Evolutionary conservation across 2,329 filamentous ascomycete genomes (phyloP).

Genomic region (Penicillium sp.): DNA sequence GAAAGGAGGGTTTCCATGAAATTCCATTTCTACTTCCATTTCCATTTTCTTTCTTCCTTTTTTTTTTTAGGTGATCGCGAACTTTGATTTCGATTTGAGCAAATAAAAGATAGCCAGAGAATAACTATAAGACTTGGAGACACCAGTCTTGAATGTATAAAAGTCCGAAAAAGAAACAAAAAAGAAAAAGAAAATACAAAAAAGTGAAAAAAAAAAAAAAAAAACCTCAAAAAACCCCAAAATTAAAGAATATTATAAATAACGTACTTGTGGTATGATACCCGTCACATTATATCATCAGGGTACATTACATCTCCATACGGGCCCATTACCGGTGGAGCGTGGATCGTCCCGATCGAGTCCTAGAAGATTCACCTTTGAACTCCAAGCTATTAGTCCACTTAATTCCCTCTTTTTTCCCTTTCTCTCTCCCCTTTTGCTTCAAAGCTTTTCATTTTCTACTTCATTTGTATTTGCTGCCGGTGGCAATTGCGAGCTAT

Average conservation of each 20-base stretch:
- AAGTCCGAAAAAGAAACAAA: not conserved
- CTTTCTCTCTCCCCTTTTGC: slow-evolving; percentile 6
- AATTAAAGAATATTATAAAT: not conserved
- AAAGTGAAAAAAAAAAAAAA: slow-evolving; percentile 1
- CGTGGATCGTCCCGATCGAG: slow-evolving; percentile 31
- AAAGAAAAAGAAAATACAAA: not conserved
- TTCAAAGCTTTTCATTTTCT: slow-evolving; percentile 7
- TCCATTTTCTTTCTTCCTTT: not conserved
- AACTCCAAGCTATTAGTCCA: slow-evolving; percentile 22
- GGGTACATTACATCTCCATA: slow-evolving; percentile 5
- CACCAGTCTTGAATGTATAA: not conserved
- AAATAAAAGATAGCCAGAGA: not conserved
- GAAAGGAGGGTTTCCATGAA: not conserved
- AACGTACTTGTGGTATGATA: not conserved
- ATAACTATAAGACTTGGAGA: not conserved
- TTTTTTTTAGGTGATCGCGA: not conserved
- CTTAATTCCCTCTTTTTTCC: slow-evolving; percentile 14
- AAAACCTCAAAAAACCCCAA: not conserved
- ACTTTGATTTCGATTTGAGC: not conserved
- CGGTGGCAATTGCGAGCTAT: slow-evolving; percentile 31
- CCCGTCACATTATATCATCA: slow-evolving; percentile 8
- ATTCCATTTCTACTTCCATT: not conserved
- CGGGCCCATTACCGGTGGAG: slow-evolving; percentile 18
- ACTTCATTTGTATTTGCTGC: slow-evolving; percentile 24
- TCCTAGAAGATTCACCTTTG: slow-evolving; percentile 24